Conservation (phyloP, 306 rosid species). For the Quercus dentata region DNA sequence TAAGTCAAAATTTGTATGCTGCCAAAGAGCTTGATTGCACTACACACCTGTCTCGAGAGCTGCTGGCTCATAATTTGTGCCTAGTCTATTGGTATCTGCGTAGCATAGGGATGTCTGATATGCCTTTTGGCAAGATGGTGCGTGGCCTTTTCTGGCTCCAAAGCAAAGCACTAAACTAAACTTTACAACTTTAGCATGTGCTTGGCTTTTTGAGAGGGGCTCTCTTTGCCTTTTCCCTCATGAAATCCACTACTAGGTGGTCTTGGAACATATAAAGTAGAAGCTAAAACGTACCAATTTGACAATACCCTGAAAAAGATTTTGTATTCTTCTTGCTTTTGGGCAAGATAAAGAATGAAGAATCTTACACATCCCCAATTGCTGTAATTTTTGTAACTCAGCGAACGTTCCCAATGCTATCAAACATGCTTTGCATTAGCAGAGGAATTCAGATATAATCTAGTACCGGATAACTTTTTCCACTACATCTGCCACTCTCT, state of each 20-base stretch:
- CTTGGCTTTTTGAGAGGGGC: background rate
- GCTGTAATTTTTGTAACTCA: background rate
- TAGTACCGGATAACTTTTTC: no score
- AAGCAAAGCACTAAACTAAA: background rate
- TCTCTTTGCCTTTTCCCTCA: background rate
- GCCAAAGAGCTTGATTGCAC: background rate
- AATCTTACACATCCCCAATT: background rate
- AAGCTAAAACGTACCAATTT: no score
- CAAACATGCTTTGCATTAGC: no score
- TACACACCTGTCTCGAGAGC: background rate
- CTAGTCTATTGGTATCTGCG: background rate
- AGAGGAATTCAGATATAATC: no score
- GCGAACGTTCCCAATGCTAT: no score
- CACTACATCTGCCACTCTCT: no score
- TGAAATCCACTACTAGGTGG: background rate
- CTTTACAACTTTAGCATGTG: constrained; percentile 6
- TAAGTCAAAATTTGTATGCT: background rate
- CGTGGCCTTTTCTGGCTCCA: constrained; percentile 1
- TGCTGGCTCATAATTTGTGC: background rate
- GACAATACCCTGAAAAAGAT: no score
- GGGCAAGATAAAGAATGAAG: background rate
- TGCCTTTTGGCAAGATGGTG: constrained; percentile 15
- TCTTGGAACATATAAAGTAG: background rate
- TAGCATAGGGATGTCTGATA: background rate
- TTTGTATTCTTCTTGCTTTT: no score